A percentile compares a stretch with the other conserved stretches of the same genome.
Evolutionary conservation across 371 early-diverging fungal species (phyloP).

Genomic region (Mortierella sp.): DNA sequence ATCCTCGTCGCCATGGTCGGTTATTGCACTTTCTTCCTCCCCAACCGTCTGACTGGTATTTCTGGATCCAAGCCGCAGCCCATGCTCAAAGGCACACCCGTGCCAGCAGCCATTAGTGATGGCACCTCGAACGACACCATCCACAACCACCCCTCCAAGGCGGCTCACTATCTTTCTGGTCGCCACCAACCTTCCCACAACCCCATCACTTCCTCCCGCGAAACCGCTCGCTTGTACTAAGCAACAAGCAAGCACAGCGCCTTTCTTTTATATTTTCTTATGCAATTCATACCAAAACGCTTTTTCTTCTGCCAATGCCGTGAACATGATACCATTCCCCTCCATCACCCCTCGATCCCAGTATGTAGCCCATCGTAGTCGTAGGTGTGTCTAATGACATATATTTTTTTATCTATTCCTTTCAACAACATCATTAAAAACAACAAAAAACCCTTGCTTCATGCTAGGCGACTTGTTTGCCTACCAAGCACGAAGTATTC

Average conservation of each 20-base stretch:
- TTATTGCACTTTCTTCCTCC: slow-evolving; percentile 59
- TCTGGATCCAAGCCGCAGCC: slow-evolving; percentile 43
- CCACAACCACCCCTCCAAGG: slow-evolving; percentile 9
- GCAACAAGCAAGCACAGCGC: background rate
- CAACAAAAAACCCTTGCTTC: slow-evolving; percentile 1
- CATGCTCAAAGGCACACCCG: slow-evolving; percentile 47
- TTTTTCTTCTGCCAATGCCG: background rate
- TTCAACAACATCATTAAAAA: background rate
- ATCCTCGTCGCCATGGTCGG: slow-evolving; percentile 56
- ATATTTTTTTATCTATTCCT: background rate
- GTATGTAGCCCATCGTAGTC: background rate
- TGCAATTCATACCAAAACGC: background rate
- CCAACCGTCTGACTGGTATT: slow-evolving; percentile 39
- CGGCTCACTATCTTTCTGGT: slow-evolving; percentile 13
- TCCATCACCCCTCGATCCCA: background rate
- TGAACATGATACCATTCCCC: slow-evolving; percentile 7
- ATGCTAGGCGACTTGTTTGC: background rate
- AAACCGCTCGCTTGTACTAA: slow-evolving; percentile 49
- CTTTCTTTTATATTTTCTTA: background rate
- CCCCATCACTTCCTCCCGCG: slow-evolving; percentile 41
- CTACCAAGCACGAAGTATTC: background rate
- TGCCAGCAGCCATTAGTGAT: slow-evolving; percentile 48
- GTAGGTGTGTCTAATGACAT: slow-evolving; percentile 13
- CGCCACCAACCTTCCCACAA: slow-evolving; percentile 40
- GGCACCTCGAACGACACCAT: slow-evolving; percentile 29